Conservation (phyloP, 371 early-diverging fungal species). For the Lichtheimia hyalospora region DNA sequence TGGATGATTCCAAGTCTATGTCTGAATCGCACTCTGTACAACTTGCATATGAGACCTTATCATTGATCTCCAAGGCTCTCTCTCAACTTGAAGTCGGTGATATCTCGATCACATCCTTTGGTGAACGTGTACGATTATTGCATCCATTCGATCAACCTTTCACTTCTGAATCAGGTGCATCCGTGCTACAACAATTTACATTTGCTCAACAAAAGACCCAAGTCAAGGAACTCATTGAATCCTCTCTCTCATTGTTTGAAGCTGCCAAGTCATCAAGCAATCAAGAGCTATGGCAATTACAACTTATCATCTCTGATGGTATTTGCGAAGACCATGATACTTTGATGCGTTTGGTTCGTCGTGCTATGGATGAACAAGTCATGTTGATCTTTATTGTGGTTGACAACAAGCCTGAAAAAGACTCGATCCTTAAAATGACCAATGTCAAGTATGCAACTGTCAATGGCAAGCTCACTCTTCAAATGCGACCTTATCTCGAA, state of each 20-base stretch:
- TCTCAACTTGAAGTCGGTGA: conserved; percentile 94
- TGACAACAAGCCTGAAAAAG: conserved; percentile 82
- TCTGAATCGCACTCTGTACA: conserved; percentile 84
- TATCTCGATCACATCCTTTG: conserved; percentile 88
- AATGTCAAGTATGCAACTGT: conserved; percentile 77
- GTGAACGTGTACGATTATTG: conserved; percentile 81
- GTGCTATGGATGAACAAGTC: conserved; percentile 84
- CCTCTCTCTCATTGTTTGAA: conserved; percentile 75
- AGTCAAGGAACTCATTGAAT: conserved; percentile 79
- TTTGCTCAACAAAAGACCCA: conserved; percentile 91
- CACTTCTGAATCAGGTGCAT: conserved; percentile 86
- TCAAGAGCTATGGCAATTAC: conserved; percentile 92
- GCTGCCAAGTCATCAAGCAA: conserved; percentile 59
- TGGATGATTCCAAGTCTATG: conserved; percentile 99
- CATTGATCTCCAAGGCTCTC: conserved; percentile 89
- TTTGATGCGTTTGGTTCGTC: conserved; percentile 77
- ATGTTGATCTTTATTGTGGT: conserved; percentile 95
- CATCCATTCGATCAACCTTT: conserved; percentile 94
- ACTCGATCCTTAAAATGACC: conserved; percentile 87
- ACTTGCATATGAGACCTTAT: conserved; percentile 91
- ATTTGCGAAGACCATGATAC: conserved; percentile 92
- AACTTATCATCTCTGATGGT: conserved; percentile 96
- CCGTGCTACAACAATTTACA: conserved; percentile 83
- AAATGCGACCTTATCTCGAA: conserved; percentile 89
- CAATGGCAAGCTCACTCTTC: conserved; percentile 66